Evolutionary conservation across 768 basidiomycete genomes (phyloP), one percentile per base, ranked within the genome.

Genomic region (Leccinum arenicola): DNA sequence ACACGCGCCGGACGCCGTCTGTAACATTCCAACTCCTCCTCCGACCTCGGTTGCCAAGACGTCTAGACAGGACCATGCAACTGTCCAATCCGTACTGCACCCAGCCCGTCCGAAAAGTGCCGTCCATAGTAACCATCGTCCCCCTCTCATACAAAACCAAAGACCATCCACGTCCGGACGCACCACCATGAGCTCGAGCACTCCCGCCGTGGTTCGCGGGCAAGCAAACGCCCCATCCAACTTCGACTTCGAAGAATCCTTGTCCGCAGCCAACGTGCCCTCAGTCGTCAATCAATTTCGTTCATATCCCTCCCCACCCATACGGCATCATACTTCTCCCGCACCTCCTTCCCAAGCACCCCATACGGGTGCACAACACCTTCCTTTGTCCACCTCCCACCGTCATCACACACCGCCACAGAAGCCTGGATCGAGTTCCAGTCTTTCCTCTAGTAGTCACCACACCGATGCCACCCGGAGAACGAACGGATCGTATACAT

Each of bases 231-330:
- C 51, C 56, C 9, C 55, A 31, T 55, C 66, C 53, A 57, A 3
- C 59, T 69, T 69, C 60, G 69, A 69, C 67, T 69, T 69, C 60
- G 63, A 71, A 54, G 69, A 69, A 63, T 66, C 62, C 62, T 54
- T 71, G 49, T 70, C 65, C 48, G 68, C 68, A 21, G 69, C 69
- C 58, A 69, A 67, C 54, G 62, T 69, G 60, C 58, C 67, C 62
- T 71, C 71, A 36, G 66, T 66, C 57, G 70, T 69, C 62, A 73
- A 73, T 71, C 70, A 71, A 51, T 55, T 52, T 69, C 70, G 65
- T 63, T 73, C 70, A 67, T 69, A 59, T 67, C 62, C 64, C 40
- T 43, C 43, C 55, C 64, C 67, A 61, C 63, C 65, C 57, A 52
- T 61, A 61, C 67, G 61, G 57, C 68, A 60, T 64, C 52, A 43